Evolutionary conservation across 2,329 filamentous ascomycete species (phyloP).

Genomic region (Nakataea oryzae): DNA sequence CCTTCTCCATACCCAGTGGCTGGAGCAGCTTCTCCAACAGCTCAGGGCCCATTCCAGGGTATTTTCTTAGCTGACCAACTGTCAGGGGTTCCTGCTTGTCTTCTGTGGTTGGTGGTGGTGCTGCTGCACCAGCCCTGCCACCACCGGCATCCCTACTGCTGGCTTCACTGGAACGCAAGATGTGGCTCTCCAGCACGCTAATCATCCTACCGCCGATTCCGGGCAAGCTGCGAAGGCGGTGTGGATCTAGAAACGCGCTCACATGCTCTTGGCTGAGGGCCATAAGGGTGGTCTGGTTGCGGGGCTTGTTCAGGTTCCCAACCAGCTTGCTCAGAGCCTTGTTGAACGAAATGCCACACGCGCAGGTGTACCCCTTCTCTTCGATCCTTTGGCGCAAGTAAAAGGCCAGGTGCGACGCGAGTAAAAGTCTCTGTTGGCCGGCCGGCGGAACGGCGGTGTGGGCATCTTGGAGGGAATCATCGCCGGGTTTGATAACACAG

Average conservation of each 20-base stretch:
- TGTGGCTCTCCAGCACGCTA: conserved; percentile 39
- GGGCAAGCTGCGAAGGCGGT: conserved; percentile 71
- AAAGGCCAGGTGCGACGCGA: conserved; percentile 73
- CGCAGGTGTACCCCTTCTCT: conserved; percentile 72
- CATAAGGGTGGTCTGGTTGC: conserved; percentile 74
- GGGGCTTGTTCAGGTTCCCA: conserved; percentile 76
- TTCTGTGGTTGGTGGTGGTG: background rate
- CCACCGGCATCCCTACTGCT: no score
- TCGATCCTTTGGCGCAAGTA: conserved; percentile 66
- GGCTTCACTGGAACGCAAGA: conserved; percentile 18
- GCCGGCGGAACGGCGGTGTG: background rate
- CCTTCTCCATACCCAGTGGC: conserved; percentile 59
- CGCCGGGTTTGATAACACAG: conserved; percentile 29
- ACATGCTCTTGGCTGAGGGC: conserved; percentile 50
- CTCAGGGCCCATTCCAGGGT: conserved; percentile 51
- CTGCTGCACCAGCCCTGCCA: no score
- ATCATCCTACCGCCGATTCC: conserved; percentile 78
- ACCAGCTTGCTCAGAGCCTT: conserved; percentile 81
- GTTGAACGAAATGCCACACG: conserved; percentile 78
- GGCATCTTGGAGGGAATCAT: conserved; percentile 10
- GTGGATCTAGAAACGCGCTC: conserved; percentile 59
- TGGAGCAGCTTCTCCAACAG: conserved; percentile 58
- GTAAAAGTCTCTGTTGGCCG: conserved; percentile 43
- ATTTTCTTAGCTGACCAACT: conserved; percentile 53
- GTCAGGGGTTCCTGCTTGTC: conserved; percentile 38